Conservation (phyloP, 75 land plant species). For the Cunninghamia lanceolata region DNA sequence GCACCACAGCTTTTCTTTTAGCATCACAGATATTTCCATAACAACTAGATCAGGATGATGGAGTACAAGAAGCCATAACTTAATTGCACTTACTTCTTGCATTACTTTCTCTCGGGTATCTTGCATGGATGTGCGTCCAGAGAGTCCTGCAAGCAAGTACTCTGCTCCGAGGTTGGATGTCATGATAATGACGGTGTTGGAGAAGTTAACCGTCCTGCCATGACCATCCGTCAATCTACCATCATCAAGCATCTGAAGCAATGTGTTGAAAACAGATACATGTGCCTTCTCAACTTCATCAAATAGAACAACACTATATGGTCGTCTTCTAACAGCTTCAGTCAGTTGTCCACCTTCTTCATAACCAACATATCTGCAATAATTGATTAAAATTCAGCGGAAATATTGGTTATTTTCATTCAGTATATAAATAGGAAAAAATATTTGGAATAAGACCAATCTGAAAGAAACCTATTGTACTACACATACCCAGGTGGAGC, state of each 20-base stretch:
- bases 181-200: slow-evolving; percentile 87
- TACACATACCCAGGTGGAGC: slow-evolving; percentile 87
- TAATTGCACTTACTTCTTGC: slow-evolving; percentile 58
- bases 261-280: slow-evolving; percentile 75
- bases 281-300: slow-evolving; percentile 99
- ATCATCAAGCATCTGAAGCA: slow-evolving; percentile 91
- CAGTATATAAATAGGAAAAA: background rate
- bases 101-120: slow-evolving; percentile 68
- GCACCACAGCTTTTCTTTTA: no score
- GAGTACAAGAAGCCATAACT: background rate
- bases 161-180: slow-evolving; percentile 98
- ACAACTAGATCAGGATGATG: background rate
- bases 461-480: background rate
- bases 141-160: slow-evolving; percentile 69
- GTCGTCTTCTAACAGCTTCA: slow-evolving; percentile 89
- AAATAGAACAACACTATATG: slow-evolving; percentile 92
- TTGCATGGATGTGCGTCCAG: slow-evolving; percentile 59
- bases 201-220: slow-evolving; percentile 90
- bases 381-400: background rate
- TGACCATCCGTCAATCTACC: slow-evolving; percentile 97
- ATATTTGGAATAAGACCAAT: background rate
- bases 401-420: background rate
- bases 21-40: background rate
- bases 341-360: slow-evolving; percentile 97
- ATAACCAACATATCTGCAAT: slow-evolving; percentile 85